Conservation (phyloP, 192 early-diverging fungal genomes). For the Linnemannia schmuckeri region DNA sequence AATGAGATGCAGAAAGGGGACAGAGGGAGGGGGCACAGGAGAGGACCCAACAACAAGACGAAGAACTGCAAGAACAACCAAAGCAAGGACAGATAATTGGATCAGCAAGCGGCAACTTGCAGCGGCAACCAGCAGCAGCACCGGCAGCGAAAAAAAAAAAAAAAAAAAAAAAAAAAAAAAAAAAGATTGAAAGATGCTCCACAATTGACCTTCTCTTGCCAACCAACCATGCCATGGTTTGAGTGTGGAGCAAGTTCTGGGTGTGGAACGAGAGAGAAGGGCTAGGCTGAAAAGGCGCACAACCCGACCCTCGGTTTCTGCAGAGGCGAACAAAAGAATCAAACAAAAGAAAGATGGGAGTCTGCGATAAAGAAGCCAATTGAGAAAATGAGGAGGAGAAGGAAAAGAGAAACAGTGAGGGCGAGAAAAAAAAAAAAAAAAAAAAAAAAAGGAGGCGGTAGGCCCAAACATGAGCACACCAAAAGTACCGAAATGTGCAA, state of each 20-base stretch:
- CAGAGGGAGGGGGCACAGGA: background rate
- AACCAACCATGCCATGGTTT: background rate
- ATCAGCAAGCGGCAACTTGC: background rate
- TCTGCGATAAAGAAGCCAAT: too few species aligned
- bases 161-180: background rate
- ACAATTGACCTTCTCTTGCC: background rate
- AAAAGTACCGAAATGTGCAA: background rate
- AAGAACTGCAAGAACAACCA: background rate
- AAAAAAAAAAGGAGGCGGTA: background rate
- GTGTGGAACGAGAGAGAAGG: background rate
- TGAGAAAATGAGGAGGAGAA: background rate
- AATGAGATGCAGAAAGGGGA: constrained; percentile 13
- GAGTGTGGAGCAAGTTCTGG: background rate
- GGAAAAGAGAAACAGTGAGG: background rate
- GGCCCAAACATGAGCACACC: background rate
- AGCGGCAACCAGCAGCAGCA: background rate
- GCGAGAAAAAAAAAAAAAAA: background rate
- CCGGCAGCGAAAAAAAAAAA: background rate
- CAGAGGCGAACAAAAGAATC: background rate
- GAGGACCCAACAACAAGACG: background rate
- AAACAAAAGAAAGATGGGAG: background rate
- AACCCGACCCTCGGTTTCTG: background rate
- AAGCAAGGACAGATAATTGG: background rate
- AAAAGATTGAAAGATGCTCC: background rate
- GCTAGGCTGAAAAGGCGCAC: background rate